Conservation (phyloP, 2,329 filamentous ascomycete genomes). For the Sclerotinia subarctica region DNA sequence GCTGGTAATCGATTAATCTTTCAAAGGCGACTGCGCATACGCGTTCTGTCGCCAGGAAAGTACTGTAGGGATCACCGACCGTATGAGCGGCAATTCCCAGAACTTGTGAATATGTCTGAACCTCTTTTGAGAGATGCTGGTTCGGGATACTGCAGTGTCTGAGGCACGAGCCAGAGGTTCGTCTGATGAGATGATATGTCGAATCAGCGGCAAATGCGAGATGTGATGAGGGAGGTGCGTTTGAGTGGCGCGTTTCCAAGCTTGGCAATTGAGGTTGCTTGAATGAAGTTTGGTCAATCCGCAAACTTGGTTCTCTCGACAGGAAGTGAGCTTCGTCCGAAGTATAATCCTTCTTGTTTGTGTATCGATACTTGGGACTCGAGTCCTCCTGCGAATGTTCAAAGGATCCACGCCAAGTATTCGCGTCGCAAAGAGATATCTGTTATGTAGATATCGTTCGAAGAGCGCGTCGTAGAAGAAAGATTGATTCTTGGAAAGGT, state of each 20-base stretch:
- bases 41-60: neutral
- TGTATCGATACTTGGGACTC: neutral
- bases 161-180: slow-evolving; percentile 38
- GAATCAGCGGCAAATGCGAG: slow-evolving; percentile 17
- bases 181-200: slow-evolving; percentile 31
- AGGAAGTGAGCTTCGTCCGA: neutral
- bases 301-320: neutral
- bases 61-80: neutral
- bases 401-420: neutral
- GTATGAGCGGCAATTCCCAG: neutral
- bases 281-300: neutral
- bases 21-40: neutral
- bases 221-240: slow-evolving; percentile 5
- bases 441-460: neutral
- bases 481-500: neutral
- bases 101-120: slow-evolving; percentile 2
- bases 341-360: neutral
- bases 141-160: slow-evolving; percentile 31
- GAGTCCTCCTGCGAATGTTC: neutral
- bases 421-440: slow-evolving; percentile 1
- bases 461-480: neutral
- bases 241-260: slow-evolving; percentile 15
- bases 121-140: slow-evolving; percentile 23
- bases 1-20: neutral
- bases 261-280: neutral